Percentiles rank a stretch among this genome's conserved stretches.
phyloP scores from a whole-genome alignment of 192 early-diverging fungal species.

The Neocallimastix lanati region DNA sequence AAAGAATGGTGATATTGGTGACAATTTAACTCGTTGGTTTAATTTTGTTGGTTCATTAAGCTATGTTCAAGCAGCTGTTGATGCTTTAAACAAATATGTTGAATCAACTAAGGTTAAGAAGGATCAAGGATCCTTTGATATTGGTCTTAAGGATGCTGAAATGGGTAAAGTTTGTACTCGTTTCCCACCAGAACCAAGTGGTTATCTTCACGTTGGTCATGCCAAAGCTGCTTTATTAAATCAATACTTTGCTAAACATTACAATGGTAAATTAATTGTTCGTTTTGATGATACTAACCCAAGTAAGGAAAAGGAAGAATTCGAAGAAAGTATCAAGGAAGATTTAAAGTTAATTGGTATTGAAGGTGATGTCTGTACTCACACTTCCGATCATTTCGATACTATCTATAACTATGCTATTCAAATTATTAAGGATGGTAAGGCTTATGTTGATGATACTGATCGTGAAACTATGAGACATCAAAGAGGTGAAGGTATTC shows the following conservation, averaged over 20 bases:
- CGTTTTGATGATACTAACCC: constrained; percentile 99
- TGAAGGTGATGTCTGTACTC: constrained; percentile 48
- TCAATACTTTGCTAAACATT: constrained; percentile 80
- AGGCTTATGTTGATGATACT: constrained; percentile 89
- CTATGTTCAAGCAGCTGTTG: constrained; percentile 24
- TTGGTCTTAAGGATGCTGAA: constrained; percentile 60
- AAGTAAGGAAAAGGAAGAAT: constrained; percentile 86
- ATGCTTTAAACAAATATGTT: constrained; percentile 18
- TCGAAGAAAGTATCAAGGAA: constrained; percentile 86
- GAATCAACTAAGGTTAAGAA: constrained; percentile 19
- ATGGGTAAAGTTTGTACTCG: constrained; percentile 84
- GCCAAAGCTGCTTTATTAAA: constrained; percentile 96
- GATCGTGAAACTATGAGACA: constrained; percentile 69
- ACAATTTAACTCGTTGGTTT: constrained; percentile 67
- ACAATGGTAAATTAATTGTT: constrained; percentile 82
- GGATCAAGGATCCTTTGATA: constrained; percentile 88
- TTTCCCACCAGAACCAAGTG: constrained; percentile 96
- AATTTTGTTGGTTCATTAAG: constrained; percentile 42
- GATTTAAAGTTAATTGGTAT: constrained; percentile 82
- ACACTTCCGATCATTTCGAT: constrained; percentile 91
- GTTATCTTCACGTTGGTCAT: constrained; percentile 98
- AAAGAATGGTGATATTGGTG: constrained; percentile 52
- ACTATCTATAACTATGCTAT: constrained; percentile 66
- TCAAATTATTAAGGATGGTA: constrained; percentile 64
- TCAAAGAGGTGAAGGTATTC: constrained; percentile 65